phyloP scores from a whole-genome alignment of 768 basidiomycete species.

The Lactarius deliciosus region DNA sequence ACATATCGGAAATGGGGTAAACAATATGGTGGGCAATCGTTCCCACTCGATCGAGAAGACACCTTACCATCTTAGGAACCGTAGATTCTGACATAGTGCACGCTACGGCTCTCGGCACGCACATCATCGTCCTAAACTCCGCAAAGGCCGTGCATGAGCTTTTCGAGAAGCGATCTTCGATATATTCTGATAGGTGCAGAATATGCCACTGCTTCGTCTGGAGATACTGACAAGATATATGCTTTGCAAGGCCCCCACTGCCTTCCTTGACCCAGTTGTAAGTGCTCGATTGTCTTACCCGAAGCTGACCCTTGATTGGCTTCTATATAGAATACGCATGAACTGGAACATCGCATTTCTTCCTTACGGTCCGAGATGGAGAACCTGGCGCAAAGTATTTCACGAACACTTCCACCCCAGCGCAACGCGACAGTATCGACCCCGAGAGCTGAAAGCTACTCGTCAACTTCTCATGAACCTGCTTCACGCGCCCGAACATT shows the following conservation, averaged over 20 bases:
- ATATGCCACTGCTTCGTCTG: neutral
- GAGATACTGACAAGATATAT: neutral
- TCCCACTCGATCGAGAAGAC: neutral
- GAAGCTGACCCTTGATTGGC: neutral
- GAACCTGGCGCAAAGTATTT: constrained; percentile 22
- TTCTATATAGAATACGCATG: constrained; percentile 16
- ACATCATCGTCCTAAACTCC: constrained; percentile 41
- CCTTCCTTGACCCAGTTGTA: constrained; percentile 23
- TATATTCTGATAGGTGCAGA: constrained; percentile 28
- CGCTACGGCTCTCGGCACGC: constrained; percentile 22
- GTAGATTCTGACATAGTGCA: constrained; percentile 27
- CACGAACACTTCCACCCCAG: constrained; percentile 22
- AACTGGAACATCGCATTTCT: constrained; percentile 26
- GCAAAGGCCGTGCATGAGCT: constrained; percentile 26
- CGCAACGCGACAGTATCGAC: constrained; percentile 20
- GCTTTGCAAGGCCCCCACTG: constrained; percentile 14
- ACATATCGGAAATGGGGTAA: constrained; percentile 31
- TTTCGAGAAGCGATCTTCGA: constrained; percentile 29
- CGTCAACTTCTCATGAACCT: constrained; percentile 25
- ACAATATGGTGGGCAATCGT: constrained; percentile 26
- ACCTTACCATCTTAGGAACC: neutral
- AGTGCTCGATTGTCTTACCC: constrained; percentile 1
- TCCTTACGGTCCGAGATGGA: constrained; percentile 23
- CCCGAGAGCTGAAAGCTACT: constrained; percentile 22
- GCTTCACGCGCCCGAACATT: constrained; percentile 19